These are phyloP conservation scores for Glycyrrhiza uralensis DNA, from an alignment of 306 rosid species.

Conservation along the genomic window DNA sequence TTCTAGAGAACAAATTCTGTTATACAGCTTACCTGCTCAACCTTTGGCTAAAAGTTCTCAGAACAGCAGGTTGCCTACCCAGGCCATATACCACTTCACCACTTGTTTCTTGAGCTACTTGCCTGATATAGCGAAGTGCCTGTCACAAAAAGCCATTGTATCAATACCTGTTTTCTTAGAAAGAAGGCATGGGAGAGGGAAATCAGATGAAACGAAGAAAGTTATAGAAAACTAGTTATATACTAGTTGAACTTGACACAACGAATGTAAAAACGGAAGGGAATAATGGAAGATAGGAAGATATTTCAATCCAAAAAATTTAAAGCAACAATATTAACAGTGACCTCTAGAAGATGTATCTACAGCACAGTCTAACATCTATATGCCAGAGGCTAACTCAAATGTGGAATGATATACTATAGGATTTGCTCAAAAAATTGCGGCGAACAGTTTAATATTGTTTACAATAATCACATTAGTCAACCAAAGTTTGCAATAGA, in stretches of 20 bases:
- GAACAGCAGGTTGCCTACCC: constrained; percentile 98
- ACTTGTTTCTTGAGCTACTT: constrained; percentile 94
- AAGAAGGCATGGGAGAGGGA: neutral
- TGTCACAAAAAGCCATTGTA: constrained; percentile 33
- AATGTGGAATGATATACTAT: neutral
- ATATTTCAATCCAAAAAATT: neutral
- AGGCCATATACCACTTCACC: constrained; percentile 91
- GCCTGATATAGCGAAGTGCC: constrained; percentile 88
- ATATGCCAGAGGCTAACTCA: neutral
- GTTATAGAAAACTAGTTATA: neutral
- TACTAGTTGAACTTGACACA: neutral
- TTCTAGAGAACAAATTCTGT: neutral
- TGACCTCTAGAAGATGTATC: neutral
- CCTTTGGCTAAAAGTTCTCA: constrained; percentile 94
- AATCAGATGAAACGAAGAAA: neutral
- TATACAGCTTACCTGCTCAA: constrained; percentile 59
- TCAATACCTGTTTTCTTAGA: constrained; percentile 19
- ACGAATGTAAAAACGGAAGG: neutral
- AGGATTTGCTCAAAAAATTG: neutral
- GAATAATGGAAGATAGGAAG: neutral
- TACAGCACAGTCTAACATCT: neutral
- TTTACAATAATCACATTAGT: neutral
- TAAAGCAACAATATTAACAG: neutral
- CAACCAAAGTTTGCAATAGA: neutral
- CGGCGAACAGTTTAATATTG: neutral